Evolutionary conservation across 2,329 filamentous ascomycete genomes (phyloP).

Genomic region (Stagonosporopsis cucurbitacearum): DNA sequence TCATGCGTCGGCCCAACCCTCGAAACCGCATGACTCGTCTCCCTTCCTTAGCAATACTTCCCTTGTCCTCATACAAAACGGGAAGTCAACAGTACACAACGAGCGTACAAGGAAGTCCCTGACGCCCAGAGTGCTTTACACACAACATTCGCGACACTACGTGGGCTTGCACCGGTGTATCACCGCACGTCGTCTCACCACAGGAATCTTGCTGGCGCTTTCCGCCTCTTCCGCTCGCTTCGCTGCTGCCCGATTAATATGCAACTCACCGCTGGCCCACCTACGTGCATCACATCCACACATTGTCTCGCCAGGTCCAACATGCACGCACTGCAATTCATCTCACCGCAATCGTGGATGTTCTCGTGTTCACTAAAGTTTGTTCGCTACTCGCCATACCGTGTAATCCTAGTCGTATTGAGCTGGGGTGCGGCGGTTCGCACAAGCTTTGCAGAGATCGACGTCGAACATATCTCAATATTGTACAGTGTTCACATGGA

Average conservation of each 20-base stretch:
- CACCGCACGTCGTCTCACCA: slow-evolving; percentile 27
- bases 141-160: slow-evolving; percentile 25
- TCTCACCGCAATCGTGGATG: neutral
- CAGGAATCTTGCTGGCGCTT: slow-evolving; percentile 14
- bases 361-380: neutral
- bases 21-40: slow-evolving; percentile 12
- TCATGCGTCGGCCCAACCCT: slow-evolving; percentile 8
- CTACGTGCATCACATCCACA: slow-evolving; percentile 9
- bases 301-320: slow-evolving; percentile 3
- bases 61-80: slow-evolving; percentile 22
- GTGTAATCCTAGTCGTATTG: no score
- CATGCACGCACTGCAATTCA: neutral
- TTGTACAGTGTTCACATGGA: no score
- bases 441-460: neutral
- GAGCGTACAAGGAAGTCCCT: slow-evolving; percentile 23
- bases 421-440: neutral
- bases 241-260: slow-evolving; percentile 22
- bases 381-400: neutral
- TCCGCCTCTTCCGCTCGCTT: slow-evolving; percentile 27
- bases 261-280: slow-evolving; percentile 18
- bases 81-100: slow-evolving; percentile 18
- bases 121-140: slow-evolving; percentile 23
- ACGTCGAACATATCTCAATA: neutral
- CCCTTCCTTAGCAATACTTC: slow-evolving; percentile 22
- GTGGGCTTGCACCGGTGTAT: slow-evolving; percentile 16